Evolutionary conservation across 2,329 filamentous ascomycete genomes (phyloP), one percentile per base, ranked within the genome.

Genomic region (Capronia coronata): DNA sequence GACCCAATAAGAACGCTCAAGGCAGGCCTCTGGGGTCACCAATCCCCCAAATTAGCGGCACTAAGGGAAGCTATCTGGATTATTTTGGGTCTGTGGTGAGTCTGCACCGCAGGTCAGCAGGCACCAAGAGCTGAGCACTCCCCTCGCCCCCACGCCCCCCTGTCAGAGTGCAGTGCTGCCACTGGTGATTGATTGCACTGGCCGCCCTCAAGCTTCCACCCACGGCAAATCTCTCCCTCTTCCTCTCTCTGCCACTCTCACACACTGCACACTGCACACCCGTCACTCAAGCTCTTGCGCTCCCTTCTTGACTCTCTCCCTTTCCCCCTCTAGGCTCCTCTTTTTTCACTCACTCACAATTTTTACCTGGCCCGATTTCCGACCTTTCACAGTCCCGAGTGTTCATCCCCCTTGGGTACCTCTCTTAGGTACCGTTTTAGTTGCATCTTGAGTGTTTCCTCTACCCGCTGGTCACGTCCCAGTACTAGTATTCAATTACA

Each of bases 291-390:
- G 30, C 30, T 13, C 30, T 34, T n/a, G n/a, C 30, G 10, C 10
- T n/a, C 14, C n/a, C 37, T 23, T 19, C 37, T 35, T 18, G 32
- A 35, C 6, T 35, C 32, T 39, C 37, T 39, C 16, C n/a, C 16
- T 23, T 16, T 16, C 34, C 8, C 11, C 13, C 14, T 18, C 18
- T 37, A 37, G 46, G 46, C 46, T 42, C 46, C 40, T 48, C 38
- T 42, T 43, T 48, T 48, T 35, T 43, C 35, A 29, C 35, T 43
- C 35, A 29, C 35, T 40, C 38, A 47, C 46, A 44, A 34, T 49
- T 53, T 11, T 37, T 50, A 21, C 43, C 43, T 46, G 46, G 46
- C 46, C 51, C 40, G 48, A 46, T 37, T n/a, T 43, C 51, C 43
- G 40, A 37, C 34, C 37, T 30, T 18, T 16, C 34, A 29, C 43